Conservation (phyloP, 169 alveolate species). For the Prorocentrum cordatum region DNA sequence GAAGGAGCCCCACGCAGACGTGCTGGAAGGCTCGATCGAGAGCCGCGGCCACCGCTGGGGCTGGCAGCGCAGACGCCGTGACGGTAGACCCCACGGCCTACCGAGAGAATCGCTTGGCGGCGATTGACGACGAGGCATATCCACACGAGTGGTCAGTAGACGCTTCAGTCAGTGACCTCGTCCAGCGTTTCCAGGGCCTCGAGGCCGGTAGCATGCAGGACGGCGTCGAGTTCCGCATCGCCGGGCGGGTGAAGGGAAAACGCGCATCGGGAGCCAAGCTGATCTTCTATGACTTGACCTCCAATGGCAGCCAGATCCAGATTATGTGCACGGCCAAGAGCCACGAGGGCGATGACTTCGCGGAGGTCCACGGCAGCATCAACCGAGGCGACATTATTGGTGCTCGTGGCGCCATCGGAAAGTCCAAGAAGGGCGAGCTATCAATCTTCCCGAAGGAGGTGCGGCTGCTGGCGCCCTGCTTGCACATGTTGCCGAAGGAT, state of each 20-base stretch:
- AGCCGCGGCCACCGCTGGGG: too few relatives aligned
- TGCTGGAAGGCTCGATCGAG: too few relatives aligned
- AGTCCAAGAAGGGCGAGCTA: slow-evolving; percentile 94
- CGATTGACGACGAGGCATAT: slow-evolving; percentile 77
- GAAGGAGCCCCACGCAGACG: too few relatives aligned
- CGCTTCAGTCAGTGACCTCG: slow-evolving; percentile 71
- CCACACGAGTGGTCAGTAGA: slow-evolving; percentile 87
- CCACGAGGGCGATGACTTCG: slow-evolving; percentile 77
- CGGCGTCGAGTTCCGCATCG: slow-evolving; percentile 48
- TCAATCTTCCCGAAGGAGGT: slow-evolving; percentile 87
- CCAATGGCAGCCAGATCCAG: slow-evolving; percentile 85
- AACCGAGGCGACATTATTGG: slow-evolving; percentile 88
- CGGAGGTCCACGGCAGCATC: slow-evolving; percentile 74
- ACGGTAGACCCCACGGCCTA: slow-evolving; percentile 77
- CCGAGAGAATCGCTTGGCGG: slow-evolving; percentile 72
- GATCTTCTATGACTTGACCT: slow-evolving; percentile 84
- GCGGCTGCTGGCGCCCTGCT: slow-evolving; percentile 87
- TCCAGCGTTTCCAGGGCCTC: slow-evolving; percentile 8
- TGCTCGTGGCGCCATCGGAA: slow-evolving; percentile 84
- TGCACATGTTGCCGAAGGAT: slow-evolving; percentile 90
- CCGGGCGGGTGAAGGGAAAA: slow-evolving; percentile 82
- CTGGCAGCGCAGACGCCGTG: too few relatives aligned
- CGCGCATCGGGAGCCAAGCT: slow-evolving; percentile 75
- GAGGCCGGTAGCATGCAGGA: slow-evolving; percentile 13
- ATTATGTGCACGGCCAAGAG: slow-evolving; percentile 77